A percentile compares a stretch with the other conserved stretches of the same genome.
These are phyloP conservation scores for Cercospora zeae-maydis DNA, from an alignment of 2,329 filamentous ascomycete species.

Conservation along the genomic window DNA sequence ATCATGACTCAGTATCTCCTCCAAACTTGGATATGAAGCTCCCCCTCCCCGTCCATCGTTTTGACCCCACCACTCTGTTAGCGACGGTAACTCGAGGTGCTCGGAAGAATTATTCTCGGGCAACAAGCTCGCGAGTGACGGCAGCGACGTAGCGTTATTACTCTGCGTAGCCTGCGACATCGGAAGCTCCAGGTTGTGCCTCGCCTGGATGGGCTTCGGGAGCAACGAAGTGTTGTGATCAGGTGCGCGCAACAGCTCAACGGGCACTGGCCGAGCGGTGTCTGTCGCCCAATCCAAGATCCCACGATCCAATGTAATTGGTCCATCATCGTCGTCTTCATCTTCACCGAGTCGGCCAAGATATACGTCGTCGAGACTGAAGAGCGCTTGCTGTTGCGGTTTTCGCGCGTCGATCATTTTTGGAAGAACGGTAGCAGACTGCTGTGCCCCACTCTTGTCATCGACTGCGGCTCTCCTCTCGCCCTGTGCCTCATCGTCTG, in stretches of 20 bases:
- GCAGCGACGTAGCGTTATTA: slow-evolving; percentile 17
- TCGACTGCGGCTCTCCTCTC: neutral
- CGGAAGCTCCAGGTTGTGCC: slow-evolving; percentile 17
- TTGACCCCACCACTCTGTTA: slow-evolving; percentile 27
- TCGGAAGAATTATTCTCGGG: slow-evolving; percentile 19
- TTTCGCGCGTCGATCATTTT: neutral
- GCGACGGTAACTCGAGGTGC: slow-evolving; percentile 32
- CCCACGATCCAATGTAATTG: slow-evolving; percentile 35
- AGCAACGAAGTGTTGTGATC: slow-evolving; percentile 29
- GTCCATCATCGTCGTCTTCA: slow-evolving; percentile 26
- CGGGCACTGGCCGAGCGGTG: slow-evolving; percentile 1
- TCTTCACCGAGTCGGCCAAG: slow-evolving; percentile 26
- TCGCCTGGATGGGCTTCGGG: slow-evolving; percentile 25
- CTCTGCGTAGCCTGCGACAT: slow-evolving; percentile 3
- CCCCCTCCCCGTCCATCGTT: slow-evolving; percentile 1
- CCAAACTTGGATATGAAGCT: slow-evolving; percentile 7
- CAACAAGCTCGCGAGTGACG: slow-evolving; percentile 12
- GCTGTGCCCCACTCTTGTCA: neutral
- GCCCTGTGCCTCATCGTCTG: neutral
- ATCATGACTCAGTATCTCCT: slow-evolving; percentile 15
- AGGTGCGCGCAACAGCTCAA: slow-evolving; percentile 7
- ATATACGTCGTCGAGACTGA: slow-evolving; percentile 33
- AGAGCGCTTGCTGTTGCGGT: slow-evolving; percentile 21
- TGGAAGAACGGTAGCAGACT: neutral
- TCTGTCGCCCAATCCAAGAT: slow-evolving; percentile 36